phyloP scores from a whole-genome alignment of 1,139 yeast genomes.

The Magnusiomyces sp. region DNA sequence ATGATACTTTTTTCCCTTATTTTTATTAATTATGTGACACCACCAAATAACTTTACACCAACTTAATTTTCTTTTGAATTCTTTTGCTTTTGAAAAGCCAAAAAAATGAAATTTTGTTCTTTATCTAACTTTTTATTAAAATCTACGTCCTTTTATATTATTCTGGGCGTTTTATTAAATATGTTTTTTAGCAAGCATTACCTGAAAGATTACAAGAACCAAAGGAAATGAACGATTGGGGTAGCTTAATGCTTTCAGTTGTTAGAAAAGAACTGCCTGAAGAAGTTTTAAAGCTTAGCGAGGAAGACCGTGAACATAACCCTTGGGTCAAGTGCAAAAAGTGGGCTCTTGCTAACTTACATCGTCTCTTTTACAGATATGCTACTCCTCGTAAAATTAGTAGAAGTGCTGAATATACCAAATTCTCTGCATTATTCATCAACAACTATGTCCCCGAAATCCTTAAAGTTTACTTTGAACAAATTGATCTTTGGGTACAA shows the following conservation, averaged over 20 bases:
- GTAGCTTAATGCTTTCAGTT: conserved; percentile 63
- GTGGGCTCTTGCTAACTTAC: conserved; percentile 80
- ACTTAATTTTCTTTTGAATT: too few species aligned
- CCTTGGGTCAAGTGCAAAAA: conserved; percentile 77
- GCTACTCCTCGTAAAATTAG: conserved; percentile 37
- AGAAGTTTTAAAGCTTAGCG: conserved; percentile 38
- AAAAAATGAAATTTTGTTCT: too few species aligned
- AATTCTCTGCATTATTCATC: conserved; percentile 30
- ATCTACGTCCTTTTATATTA: too few species aligned
- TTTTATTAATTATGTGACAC: too few species aligned
- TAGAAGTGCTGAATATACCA: conserved; percentile 25
- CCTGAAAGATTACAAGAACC: conserved; percentile 59
- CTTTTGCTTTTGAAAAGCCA: too few species aligned
- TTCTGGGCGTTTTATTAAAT: neutral
- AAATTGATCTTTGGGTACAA: conserved; percentile 67
- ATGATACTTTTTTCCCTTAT: too few species aligned
- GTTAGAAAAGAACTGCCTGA: conserved; percentile 55
- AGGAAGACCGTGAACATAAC: conserved; percentile 39
- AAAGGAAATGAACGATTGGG: conserved; percentile 61
- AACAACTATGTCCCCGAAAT: conserved; percentile 64
- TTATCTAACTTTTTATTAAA: too few species aligned
- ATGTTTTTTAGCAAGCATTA: conserved; percentile 42
- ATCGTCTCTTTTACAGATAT: conserved; percentile 66
- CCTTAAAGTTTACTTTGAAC: conserved; percentile 51
- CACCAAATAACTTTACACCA: too few species aligned